phyloP scores from a whole-genome alignment of 2,329 filamentous ascomycete species.

The Trichoderma sp. region DNA sequence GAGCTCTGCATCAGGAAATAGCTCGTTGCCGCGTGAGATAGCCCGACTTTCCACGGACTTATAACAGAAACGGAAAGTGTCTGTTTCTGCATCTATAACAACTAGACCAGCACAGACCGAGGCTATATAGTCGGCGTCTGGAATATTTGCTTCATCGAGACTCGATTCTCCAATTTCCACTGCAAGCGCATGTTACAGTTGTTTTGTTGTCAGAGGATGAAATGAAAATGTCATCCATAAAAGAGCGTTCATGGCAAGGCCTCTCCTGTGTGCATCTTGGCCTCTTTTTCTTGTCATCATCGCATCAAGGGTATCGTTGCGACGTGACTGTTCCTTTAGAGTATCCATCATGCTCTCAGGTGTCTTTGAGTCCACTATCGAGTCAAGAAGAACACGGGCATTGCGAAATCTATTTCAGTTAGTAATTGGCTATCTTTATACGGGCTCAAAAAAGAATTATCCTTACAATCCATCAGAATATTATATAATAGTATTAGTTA shows the following conservation, averaged over 20 bases:
- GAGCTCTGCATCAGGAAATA: not conserved
- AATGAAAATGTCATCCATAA: not conserved
- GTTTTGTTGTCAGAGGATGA: not conserved
- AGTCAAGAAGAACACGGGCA: not conserved
- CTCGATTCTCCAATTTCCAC: not conserved
- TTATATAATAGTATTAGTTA: not conserved
- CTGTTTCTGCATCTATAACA: not conserved
- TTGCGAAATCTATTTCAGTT: not conserved
- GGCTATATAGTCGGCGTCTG: not conserved
- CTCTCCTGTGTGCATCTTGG: not conserved
- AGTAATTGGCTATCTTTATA: not conserved
- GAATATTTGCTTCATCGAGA: not conserved
- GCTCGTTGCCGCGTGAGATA: not conserved
- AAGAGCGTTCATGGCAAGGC: not conserved
- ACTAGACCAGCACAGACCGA: not conserved
- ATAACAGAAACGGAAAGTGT: not conserved
- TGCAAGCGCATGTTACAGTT: not conserved
- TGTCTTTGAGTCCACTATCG: not conserved
- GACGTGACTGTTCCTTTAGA: not conserved
- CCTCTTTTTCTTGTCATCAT: not conserved
- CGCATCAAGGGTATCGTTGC: not conserved
- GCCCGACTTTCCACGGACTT: not conserved
- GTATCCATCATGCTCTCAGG: not conserved
- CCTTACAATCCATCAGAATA: not conserved
- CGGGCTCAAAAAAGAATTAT: not conserved